Evolutionary conservation across 257 asterid species (phyloP).

Genomic region (Solanum sejunctum): DNA sequence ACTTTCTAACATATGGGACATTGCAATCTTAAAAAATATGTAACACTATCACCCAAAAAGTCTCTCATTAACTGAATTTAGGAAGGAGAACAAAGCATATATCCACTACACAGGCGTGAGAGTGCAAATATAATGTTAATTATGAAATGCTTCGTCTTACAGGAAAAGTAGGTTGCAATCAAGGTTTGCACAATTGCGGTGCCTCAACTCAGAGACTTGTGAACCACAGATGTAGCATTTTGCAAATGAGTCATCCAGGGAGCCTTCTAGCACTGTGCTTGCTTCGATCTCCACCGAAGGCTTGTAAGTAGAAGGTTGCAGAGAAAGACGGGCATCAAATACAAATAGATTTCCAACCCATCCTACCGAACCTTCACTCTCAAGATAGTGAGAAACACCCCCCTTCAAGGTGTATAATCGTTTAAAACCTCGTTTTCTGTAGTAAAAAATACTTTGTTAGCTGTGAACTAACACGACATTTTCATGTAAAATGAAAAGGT

Average conservation of each 20-base stretch:
- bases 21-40: not conserved
- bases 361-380: conserved; percentile 62
- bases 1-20: not conserved
- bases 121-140: not conserved
- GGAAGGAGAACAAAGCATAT: not conserved
- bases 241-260: conserved; percentile 37
- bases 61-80: not conserved
- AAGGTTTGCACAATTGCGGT: conserved; percentile 88
- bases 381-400: conserved; percentile 80
- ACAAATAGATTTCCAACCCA: conserved; percentile 93
- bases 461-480: not conserved
- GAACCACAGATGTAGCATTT: conserved; percentile 63
- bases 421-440: conserved; percentile 70
- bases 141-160: conserved; percentile 34
- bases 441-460: not conserved
- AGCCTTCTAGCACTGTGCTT: conserved; percentile 11
- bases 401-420: conserved; percentile 72
- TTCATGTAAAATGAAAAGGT: not conserved
- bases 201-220: conserved; percentile 61
- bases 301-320: conserved; percentile 65
- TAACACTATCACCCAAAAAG: not conserved
- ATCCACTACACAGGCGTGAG: not conserved
- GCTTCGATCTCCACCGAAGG: conserved; percentile 20
- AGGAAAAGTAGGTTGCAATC: conserved; percentile 94
- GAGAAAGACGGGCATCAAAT: conserved; percentile 81